Percentiles rank a stretch among this genome's conserved stretches.
Evolutionary conservation across 495 filamentous ascomycete genomes (phyloP).

Genomic region (Pyrenopolyporus hunteri): DNA sequence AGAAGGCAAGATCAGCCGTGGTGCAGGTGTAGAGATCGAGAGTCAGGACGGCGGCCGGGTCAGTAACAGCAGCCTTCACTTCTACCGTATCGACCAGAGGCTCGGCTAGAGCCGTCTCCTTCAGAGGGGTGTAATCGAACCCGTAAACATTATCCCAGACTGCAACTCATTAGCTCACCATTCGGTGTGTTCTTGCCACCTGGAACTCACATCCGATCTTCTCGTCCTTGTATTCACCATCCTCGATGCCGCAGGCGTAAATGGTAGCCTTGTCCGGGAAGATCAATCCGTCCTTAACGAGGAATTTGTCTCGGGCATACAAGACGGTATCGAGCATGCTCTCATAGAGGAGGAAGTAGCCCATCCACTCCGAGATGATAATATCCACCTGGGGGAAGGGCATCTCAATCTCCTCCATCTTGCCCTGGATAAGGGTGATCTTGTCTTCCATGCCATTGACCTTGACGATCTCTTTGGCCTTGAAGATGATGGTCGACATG

Average conservation of each 20-base stretch:
- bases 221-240: slow-evolving; percentile 81
- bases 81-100: slow-evolving; percentile 75
- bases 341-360: slow-evolving; percentile 91
- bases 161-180: slow-evolving; percentile 42
- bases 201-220: slow-evolving; percentile 65
- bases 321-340: slow-evolving; percentile 94
- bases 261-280: slow-evolving; percentile 90
- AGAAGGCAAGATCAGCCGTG: slow-evolving; percentile 69
- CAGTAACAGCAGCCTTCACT: slow-evolving; percentile 76
- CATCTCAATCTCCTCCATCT: slow-evolving; percentile 86
- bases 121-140: slow-evolving; percentile 75
- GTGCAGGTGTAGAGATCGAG: slow-evolving; percentile 76
- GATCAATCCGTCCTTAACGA: slow-evolving; percentile 78
- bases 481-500: slow-evolving; percentile 90
- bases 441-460: slow-evolving; percentile 79
- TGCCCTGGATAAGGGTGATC: slow-evolving; percentile 82
- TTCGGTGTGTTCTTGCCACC: slow-evolving; percentile 17
- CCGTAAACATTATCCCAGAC: slow-evolving; percentile 87
- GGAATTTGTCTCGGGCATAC: slow-evolving; percentile 84
- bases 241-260: slow-evolving; percentile 82
- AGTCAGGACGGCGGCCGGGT: slow-evolving; percentile 68
- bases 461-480: slow-evolving; percentile 82
- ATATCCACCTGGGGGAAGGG: slow-evolving; percentile 88
- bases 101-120: slow-evolving; percentile 72
- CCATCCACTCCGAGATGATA: slow-evolving; percentile 98